Conservation (phyloP, 2,329 filamentous ascomycete genomes). For the Harringtonia aguacate region DNA sequence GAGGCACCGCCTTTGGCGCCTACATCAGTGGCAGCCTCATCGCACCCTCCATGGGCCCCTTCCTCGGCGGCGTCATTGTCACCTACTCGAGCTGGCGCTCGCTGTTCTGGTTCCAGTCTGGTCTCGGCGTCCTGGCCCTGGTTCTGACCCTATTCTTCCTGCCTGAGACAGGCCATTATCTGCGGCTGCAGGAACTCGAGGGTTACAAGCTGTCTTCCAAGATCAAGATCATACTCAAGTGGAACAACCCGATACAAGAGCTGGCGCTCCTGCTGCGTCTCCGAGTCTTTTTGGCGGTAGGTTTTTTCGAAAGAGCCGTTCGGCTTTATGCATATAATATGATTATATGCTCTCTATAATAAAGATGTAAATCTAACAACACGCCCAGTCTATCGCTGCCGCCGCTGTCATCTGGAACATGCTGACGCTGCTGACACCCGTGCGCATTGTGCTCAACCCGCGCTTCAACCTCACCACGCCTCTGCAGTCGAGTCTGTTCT, state of each 20-base stretch:
- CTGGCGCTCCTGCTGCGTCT: too few relatives aligned
- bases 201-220: conserved; percentile 43
- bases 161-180: conserved; percentile 56
- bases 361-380: too few relatives aligned
- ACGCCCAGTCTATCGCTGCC: conserved; percentile 35
- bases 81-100: conserved; percentile 57
- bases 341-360: too few relatives aligned
- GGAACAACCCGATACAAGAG: conserved; percentile 40
- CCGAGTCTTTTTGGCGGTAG: too few relatives aligned
- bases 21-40: conserved; percentile 56
- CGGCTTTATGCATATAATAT: conserved; percentile 25
- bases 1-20: conserved; percentile 56
- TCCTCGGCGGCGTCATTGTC: conserved; percentile 57
- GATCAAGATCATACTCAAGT: conserved; percentile 43
- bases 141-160: conserved; percentile 49
- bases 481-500: conserved; percentile 56
- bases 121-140: conserved; percentile 44
- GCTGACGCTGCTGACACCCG: conserved; percentile 56
- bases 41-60: conserved; percentile 51
- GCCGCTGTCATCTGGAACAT: conserved; percentile 60
- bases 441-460: conserved; percentile 61
- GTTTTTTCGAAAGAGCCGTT: conserved; percentile 17
- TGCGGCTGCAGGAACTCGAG: conserved; percentile 41
- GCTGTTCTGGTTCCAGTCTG: conserved; percentile 62
- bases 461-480: conserved; percentile 54